Evolutionary conservation across 345 rosid genomes (phyloP).

Genomic region (Syzygium aromaticum): DNA sequence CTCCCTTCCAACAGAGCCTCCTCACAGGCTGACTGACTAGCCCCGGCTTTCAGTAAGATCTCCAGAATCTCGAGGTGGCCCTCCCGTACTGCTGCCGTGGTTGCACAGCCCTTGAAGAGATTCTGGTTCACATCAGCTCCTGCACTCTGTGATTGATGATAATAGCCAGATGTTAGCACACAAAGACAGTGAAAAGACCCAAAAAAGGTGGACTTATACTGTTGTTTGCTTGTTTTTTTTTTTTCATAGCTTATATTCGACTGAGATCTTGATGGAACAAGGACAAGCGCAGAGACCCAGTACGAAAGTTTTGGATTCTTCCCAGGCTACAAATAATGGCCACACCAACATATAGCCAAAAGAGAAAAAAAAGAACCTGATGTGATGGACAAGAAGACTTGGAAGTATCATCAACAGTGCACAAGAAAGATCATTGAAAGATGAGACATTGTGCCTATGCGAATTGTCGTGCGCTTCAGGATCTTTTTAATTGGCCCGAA

Average conservation of each 20-base stretch:
- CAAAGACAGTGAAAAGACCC: slow-evolving; percentile 1
- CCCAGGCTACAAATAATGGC: slow-evolving; percentile 5
- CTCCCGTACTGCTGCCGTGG: slow-evolving; percentile 90
- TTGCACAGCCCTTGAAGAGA: slow-evolving; percentile 87
- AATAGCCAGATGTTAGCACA: slow-evolving; percentile 10
- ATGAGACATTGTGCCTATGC: background rate
- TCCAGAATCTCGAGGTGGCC: slow-evolving; percentile 74
- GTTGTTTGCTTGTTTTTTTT: background rate
- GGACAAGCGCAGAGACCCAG: slow-evolving; percentile 5
- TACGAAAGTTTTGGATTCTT: slow-evolving; percentile 14
- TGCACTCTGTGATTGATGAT: slow-evolving; percentile 42
- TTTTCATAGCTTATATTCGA: background rate
- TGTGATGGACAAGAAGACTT: slow-evolving; percentile 14
- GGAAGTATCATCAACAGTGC: slow-evolving; percentile 2
- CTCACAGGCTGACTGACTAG: slow-evolving; percentile 91
- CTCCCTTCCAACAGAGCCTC: slow-evolving; percentile 85
- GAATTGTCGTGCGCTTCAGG: background rate
- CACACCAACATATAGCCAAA: slow-evolving; percentile 10
- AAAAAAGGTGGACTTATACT: background rate
- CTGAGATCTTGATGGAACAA: background rate
- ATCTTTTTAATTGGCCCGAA: background rate
- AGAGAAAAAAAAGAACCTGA: slow-evolving; percentile 6
- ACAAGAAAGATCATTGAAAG: background rate
- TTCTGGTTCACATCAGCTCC: slow-evolving; percentile 97
- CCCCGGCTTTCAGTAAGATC: slow-evolving; percentile 84